Percentiles rank a stretch among this genome's conserved stretches.
Evolutionary conservation across 2,329 filamentous ascomycete species (phyloP).

Genomic region (Bipolaris victoriae): DNA sequence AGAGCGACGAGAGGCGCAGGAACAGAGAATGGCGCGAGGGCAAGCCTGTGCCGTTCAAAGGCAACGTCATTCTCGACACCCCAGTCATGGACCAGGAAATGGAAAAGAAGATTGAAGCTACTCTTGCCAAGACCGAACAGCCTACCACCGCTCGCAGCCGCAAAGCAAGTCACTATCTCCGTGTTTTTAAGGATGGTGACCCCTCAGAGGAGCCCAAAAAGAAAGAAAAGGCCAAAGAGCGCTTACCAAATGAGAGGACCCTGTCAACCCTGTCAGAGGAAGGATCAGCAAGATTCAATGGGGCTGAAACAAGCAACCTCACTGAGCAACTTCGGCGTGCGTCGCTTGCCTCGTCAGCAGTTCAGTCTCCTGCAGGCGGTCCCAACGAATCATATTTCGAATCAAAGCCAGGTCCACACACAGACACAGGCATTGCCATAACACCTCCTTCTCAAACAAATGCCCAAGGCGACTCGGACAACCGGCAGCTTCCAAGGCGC

Average conservation of each 20-base stretch:
- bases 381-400: constrained; percentile 41
- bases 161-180: constrained; percentile 70
- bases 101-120: constrained; percentile 69
- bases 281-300: constrained; percentile 14
- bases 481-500: constrained; percentile 52
- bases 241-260: constrained; percentile 41
- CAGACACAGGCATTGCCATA: constrained; percentile 9
- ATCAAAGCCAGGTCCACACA: constrained; percentile 18
- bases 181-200: constrained; percentile 69
- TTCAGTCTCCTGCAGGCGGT: constrained; percentile 33
- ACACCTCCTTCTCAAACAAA: constrained; percentile 4
- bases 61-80: constrained; percentile 47
- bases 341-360: constrained; percentile 34
- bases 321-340: constrained; percentile 28
- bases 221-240: constrained; percentile 53
- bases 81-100: constrained; percentile 56
- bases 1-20: constrained; percentile 51
- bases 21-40: constrained; percentile 59
- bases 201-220: constrained; percentile 59
- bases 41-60: constrained; percentile 52
- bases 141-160: constrained; percentile 63
- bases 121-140: constrained; percentile 63
- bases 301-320: constrained; percentile 20
- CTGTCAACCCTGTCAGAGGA: constrained; percentile 36
- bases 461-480: constrained; percentile 8